Evolutionary conservation across 768 basidiomycete species (phyloP).

Genomic region (Rubroboletus satanas): DNA sequence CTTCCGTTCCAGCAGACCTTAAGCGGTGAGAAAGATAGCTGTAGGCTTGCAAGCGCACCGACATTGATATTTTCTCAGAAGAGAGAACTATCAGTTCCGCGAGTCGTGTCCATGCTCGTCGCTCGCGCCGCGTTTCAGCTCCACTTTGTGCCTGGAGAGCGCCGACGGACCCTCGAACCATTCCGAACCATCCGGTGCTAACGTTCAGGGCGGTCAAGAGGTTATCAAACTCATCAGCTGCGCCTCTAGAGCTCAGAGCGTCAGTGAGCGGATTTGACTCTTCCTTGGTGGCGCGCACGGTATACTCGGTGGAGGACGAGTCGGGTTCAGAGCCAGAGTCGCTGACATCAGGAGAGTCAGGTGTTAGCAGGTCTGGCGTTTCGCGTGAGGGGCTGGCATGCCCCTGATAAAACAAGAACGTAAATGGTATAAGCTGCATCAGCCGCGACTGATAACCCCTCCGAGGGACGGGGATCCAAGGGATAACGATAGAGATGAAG

Average conservation of each 20-base stretch:
- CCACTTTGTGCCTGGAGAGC: neutral
- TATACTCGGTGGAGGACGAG: conserved; percentile 29
- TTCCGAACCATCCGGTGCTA: conserved; percentile 33
- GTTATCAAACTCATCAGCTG: conserved; percentile 35
- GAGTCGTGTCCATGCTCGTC: conserved; percentile 48
- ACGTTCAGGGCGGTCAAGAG: conserved; percentile 41
- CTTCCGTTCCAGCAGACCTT: neutral
- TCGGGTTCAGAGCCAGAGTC: conserved; percentile 28
- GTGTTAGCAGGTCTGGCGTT: conserved; percentile 24
- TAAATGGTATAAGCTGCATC: conserved; percentile 27
- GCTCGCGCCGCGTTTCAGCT: conserved; percentile 35
- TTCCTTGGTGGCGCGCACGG: conserved; percentile 18
- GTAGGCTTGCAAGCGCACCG: conserved; percentile 52
- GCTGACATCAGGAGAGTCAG: conserved; percentile 23
- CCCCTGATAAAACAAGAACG: conserved; percentile 6
- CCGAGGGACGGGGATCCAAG: conserved; percentile 37
- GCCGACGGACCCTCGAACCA: conserved; percentile 30
- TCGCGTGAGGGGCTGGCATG: conserved; percentile 1
- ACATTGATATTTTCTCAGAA: conserved; percentile 19
- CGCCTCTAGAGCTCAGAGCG: conserved; percentile 36
- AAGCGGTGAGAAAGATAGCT: conserved; percentile 40
- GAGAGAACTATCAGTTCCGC: conserved; percentile 45
- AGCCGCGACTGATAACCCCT: conserved; percentile 22
- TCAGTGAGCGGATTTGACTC: conserved; percentile 15
- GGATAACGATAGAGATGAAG: conserved; percentile 52